phyloP scores from a whole-genome alignment of 2,329 filamentous ascomycete species.

The Lasiodiplodia sp. region DNA sequence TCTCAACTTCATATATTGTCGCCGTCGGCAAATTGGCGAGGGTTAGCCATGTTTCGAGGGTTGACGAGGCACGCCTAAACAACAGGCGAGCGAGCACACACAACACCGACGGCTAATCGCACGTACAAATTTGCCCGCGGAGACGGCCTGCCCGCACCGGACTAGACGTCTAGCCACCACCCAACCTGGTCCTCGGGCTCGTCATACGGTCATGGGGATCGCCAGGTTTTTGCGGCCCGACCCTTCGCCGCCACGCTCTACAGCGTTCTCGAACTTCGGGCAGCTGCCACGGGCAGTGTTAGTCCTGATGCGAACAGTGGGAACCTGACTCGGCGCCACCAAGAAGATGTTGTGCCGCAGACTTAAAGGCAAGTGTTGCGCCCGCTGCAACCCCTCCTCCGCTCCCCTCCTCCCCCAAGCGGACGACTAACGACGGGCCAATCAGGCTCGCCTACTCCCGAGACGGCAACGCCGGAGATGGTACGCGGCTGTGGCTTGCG shows the following conservation, averaged over 20 bases:
- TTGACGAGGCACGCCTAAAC: background rate
- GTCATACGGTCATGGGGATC: conserved; percentile 19
- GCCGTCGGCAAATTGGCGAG: background rate
- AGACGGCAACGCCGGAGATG: background rate
- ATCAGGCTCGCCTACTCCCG: background rate
- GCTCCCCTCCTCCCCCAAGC: background rate
- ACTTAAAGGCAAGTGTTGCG: conserved; percentile 24
- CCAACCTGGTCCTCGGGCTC: background rate
- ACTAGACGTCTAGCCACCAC: background rate
- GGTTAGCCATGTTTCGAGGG: background rate
- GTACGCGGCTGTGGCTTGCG: too few relatives aligned
- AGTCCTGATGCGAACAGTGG: conserved; percentile 10
- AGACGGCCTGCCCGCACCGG: background rate
- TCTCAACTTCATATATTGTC: background rate
- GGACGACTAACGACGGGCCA: background rate
- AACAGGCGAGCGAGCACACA: conserved; percentile 17
- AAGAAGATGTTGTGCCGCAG: background rate
- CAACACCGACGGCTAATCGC: background rate
- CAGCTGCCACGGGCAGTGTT: conserved; percentile 19
- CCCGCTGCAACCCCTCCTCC: background rate
- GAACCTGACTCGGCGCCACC: conserved; percentile 11
- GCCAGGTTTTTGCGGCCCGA: conserved; percentile 22
- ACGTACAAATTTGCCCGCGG: background rate
- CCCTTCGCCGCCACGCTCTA: conserved; percentile 13
- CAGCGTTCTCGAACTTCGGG: conserved; percentile 11